Percentiles rank a stretch among this genome's conserved stretches.
phyloP scores from a whole-genome alignment of 2,329 filamentous ascomycete species.

The Zasmidium angulare region DNA sequence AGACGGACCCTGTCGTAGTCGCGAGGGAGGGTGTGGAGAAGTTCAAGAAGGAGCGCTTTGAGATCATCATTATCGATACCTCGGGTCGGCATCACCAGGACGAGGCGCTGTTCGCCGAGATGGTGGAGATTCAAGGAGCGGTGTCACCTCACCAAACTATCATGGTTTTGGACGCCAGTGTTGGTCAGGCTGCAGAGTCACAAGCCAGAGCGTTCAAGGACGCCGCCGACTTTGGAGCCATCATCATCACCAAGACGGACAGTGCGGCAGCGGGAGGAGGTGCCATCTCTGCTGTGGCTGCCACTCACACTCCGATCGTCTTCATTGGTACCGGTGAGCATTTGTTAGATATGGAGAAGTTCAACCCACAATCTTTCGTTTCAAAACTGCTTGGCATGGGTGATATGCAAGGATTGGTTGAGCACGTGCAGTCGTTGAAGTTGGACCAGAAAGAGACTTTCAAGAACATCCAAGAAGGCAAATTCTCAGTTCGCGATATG shows the following conservation, averaged over 20 bases:
- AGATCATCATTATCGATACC: constrained; percentile 98
- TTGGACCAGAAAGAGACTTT: constrained; percentile 98
- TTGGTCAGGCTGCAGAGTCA: constrained; percentile 91
- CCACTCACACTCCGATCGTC: constrained; percentile 93
- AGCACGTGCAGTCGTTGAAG: constrained; percentile 94
- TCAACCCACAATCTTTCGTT: constrained; percentile 89
- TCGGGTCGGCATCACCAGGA: constrained; percentile 94
- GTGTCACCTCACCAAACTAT: constrained; percentile 94
- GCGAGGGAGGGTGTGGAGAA: constrained; percentile 95
- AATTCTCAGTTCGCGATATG: constrained; percentile 92
- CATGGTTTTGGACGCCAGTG: constrained; percentile 95
- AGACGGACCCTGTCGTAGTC: constrained; percentile 92
- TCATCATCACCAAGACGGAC: constrained; percentile 98
- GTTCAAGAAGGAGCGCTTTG: constrained; percentile 98
- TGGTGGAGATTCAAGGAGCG: constrained; percentile 92
- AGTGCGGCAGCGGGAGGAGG: constrained; percentile 93
- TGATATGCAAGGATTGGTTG: constrained; percentile 90
- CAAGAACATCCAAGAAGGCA: constrained; percentile 96
- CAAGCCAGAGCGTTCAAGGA: constrained; percentile 98
- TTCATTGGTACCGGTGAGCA: constrained; percentile 98
- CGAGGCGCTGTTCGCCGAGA: constrained; percentile 91
- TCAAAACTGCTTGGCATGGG: constrained; percentile 95
- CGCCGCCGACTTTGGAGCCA: constrained; percentile 92
- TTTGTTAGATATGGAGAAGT: constrained; percentile 90
- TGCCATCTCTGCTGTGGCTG: constrained; percentile 94